Evolutionary conservation across 78 protist species (phyloP), one percentile per base, ranked within the genome.

Genomic region (Polysphondylium violaceum): DNA sequence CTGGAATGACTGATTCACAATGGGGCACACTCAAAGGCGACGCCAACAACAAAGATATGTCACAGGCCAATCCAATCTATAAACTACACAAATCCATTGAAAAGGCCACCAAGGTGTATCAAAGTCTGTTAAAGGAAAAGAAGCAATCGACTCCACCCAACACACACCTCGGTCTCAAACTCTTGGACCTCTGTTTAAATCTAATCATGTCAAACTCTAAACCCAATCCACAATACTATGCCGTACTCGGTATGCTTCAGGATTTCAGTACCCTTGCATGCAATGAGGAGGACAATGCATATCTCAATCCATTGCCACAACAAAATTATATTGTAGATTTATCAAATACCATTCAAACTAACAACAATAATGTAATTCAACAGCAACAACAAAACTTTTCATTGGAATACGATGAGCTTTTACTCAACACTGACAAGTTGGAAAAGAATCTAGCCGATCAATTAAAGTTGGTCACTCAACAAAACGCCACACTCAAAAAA

Each of bases 11-110:
- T 43, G 74, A 78, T 36, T 69, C 68, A 36, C 85, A 75, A 36
- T 83, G 91, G 91, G 41, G 19, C n/a, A 60, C 59, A 51, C 43
- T 83, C 2, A 67, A 51, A 21, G 33, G 29, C 27, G 91, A 83
- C 11, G 77, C 91, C 25, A 17, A 60, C 3, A n/a, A 25, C 11
- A 83, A 83, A 33, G 91, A 83, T 58, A 71, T 71, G 43, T 56
- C 75, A 51, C 60, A 47, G 36, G 91, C 91, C 6, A 67, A 83
- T 43, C 91, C 91, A 67, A 83, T 83, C 25, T 79, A 79, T 53
- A 81, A 72, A 68, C 38, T 81, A 68, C 89, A 81, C 12, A 81
- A 81, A 69, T 81, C 89, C 25, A 81, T 81, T 29, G 89, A 55
- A 41, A 61, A 81, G 16, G 89, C 89, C 23, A 81, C 89, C 2